phyloP scores from a whole-genome alignment of 768 basidiomycete species.

The Polyporus arcularius region DNA sequence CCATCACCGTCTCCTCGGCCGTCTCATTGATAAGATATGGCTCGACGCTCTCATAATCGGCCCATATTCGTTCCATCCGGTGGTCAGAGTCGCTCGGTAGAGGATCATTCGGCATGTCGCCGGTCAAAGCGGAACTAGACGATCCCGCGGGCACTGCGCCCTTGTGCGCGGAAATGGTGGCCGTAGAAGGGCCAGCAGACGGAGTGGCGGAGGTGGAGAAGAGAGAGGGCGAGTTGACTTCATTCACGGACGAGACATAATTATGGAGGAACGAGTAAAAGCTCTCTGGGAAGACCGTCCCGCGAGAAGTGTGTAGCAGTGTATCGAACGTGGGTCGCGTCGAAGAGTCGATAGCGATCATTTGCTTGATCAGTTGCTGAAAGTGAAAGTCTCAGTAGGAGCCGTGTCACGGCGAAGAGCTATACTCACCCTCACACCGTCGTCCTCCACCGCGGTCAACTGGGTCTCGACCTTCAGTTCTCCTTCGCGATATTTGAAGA shows the following conservation, averaged over 20 bases:
- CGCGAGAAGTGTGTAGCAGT: slow-evolving; percentile 72
- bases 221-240: slow-evolving; percentile 52
- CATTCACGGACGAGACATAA: slow-evolving; percentile 81
- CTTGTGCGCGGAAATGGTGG: slow-evolving; percentile 3
- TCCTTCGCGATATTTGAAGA: slow-evolving; percentile 92
- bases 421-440: slow-evolving; percentile 71
- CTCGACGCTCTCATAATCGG: slow-evolving; percentile 82
- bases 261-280: slow-evolving; percentile 96
- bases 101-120: slow-evolving; percentile 31
- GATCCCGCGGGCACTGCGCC: background rate
- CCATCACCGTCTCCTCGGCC: slow-evolving; percentile 48
- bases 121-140: slow-evolving; percentile 3
- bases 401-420: background rate
- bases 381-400: background rate
- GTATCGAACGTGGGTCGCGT: slow-evolving; percentile 81
- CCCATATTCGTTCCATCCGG: slow-evolving; percentile 81
- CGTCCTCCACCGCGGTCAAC: slow-evolving; percentile 76
- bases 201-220: slow-evolving; percentile 35
- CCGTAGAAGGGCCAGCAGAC: slow-evolving; percentile 34
- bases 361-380: slow-evolving; percentile 84
- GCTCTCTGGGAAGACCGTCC: slow-evolving; percentile 82
- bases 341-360: slow-evolving; percentile 82
- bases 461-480: slow-evolving; percentile 76
- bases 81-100: slow-evolving; percentile 86
- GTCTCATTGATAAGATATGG: slow-evolving; percentile 60